These are phyloP conservation scores for Elsinoe perseae DNA, from an alignment of 2,329 filamentous ascomycete genomes.

Conservation along the genomic window DNA sequence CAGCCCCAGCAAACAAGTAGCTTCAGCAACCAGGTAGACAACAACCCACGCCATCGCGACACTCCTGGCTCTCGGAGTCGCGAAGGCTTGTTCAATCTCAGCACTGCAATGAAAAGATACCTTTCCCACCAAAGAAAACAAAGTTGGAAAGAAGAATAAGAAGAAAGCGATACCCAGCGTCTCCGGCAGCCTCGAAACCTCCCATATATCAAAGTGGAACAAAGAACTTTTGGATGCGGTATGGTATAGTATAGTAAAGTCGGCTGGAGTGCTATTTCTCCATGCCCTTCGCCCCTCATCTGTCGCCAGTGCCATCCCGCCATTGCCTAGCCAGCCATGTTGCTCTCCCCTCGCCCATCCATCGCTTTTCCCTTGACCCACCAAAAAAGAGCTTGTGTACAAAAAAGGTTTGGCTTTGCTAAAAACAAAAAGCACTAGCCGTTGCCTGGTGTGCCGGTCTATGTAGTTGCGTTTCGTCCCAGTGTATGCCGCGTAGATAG, in stretches of 20 bases:
- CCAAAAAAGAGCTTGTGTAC: not conserved
- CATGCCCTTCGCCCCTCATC: not conserved
- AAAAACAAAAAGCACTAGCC: not conserved
- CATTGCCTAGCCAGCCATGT: not conserved
- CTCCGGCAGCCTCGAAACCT: not conserved
- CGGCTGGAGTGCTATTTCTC: not conserved
- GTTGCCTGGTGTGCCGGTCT: constrained; percentile 1
- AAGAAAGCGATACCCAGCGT: constrained; percentile 4
- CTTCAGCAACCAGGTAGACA: too few relatives aligned
- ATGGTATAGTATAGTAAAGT: constrained; percentile 13
- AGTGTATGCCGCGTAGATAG: constrained; percentile 6
- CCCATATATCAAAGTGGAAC: not conserved
- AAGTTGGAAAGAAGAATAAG: not conserved
- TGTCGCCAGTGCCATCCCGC: not conserved
- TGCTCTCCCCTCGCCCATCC: not conserved
- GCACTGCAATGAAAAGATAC: too few relatives aligned
- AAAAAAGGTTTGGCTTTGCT: not conserved
- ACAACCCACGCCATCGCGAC: too few relatives aligned
- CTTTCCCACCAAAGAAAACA: too few relatives aligned
- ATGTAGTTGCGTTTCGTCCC: not conserved
- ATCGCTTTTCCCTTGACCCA: not conserved
- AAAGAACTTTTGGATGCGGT: constrained; percentile 8
- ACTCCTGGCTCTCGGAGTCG: too few relatives aligned
- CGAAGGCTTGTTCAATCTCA: too few relatives aligned
- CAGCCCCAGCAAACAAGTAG: too few relatives aligned